phyloP scores from a whole-genome alignment of 1,284 basidiomycete genomes.

The Leccinum pallidistipes region DNA sequence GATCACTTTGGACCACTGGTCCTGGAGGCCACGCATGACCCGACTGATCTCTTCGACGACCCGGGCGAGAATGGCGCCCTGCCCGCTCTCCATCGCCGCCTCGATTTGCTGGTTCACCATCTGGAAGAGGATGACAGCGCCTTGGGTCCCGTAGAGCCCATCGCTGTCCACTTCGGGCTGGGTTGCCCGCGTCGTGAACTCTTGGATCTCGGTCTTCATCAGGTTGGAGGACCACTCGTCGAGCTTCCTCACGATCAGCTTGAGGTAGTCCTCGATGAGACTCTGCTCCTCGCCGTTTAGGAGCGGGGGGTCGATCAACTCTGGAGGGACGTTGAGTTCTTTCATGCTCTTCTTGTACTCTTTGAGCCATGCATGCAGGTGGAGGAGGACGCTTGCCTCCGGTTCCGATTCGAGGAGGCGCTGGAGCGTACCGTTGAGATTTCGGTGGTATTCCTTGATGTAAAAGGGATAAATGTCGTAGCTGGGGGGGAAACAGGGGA shows the following conservation, averaged over 20 bases:
- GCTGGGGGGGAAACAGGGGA: conserved; percentile 89
- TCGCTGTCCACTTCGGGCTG: conserved; percentile 90
- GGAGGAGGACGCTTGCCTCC: conserved; percentile 84
- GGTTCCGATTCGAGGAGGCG: conserved; percentile 75
- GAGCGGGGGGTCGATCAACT: conserved; percentile 85
- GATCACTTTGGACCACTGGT: conserved; percentile 84
- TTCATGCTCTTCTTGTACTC: conserved; percentile 96
- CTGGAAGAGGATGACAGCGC: conserved; percentile 94
- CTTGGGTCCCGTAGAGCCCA: conserved; percentile 89
- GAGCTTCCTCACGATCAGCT: conserved; percentile 91
- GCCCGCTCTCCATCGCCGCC: conserved; percentile 89
- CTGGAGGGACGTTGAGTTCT: conserved; percentile 81
- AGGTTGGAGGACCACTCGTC: conserved; percentile 97
- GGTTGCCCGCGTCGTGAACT: conserved; percentile 80
- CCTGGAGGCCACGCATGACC: conserved; percentile 90
- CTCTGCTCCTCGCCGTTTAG: conserved; percentile 92
- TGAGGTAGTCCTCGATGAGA: conserved; percentile 95
- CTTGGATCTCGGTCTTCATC: conserved; percentile 87
- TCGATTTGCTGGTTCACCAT: conserved; percentile 99
- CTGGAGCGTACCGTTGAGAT: conserved; percentile 78
- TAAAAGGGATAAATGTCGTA: conserved; percentile 87
- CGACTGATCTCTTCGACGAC: conserved; percentile 89
- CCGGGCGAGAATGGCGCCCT: too few species aligned
- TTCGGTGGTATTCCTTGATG: conserved; percentile 90
- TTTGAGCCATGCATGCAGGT: conserved; percentile 92